Evolutionary conservation across 2,329 filamentous ascomycete species (phyloP).

Genomic region (Fonsecaea nubica): DNA sequence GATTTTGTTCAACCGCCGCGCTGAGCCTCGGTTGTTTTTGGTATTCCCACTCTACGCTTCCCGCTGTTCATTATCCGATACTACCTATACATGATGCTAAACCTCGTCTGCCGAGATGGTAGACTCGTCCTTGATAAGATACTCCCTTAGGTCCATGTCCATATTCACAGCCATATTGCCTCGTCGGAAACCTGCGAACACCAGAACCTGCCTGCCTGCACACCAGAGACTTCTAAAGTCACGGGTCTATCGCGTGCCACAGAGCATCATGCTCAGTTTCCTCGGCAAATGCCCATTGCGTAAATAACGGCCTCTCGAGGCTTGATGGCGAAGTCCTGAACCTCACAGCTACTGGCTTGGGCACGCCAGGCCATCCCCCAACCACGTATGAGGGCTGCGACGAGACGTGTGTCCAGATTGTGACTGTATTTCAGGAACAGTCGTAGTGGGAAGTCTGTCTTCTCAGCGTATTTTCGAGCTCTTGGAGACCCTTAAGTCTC

Average conservation of each 20-base stretch:
- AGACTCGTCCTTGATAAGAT: neutral
- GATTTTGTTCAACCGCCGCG: neutral
- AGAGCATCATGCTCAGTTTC: neutral
- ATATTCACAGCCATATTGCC: neutral
- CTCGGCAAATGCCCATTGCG: neutral
- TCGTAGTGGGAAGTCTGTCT: neutral
- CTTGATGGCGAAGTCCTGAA: neutral
- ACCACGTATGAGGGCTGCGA: neutral
- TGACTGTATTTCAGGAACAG: neutral
- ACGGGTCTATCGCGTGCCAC: neutral
- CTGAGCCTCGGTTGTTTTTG: conserved; percentile 6
- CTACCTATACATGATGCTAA: neutral
- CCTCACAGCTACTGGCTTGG: neutral
- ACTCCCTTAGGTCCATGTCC: neutral
- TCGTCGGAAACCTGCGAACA: neutral
- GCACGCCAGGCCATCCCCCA: neutral
- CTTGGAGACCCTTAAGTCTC: neutral
- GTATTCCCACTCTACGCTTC: neutral
- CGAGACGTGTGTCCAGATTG: neutral
- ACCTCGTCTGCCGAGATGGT: neutral
- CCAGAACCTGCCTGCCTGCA: neutral
- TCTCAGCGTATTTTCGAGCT: neutral
- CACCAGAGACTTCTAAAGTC: neutral
- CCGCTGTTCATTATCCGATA: neutral
- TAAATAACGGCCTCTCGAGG: neutral